Percentiles rank a stretch among this genome's conserved stretches.
Evolutionary conservation across 805 yeast species (phyloP).

Genomic region (Komagataella mondaviorum): DNA sequence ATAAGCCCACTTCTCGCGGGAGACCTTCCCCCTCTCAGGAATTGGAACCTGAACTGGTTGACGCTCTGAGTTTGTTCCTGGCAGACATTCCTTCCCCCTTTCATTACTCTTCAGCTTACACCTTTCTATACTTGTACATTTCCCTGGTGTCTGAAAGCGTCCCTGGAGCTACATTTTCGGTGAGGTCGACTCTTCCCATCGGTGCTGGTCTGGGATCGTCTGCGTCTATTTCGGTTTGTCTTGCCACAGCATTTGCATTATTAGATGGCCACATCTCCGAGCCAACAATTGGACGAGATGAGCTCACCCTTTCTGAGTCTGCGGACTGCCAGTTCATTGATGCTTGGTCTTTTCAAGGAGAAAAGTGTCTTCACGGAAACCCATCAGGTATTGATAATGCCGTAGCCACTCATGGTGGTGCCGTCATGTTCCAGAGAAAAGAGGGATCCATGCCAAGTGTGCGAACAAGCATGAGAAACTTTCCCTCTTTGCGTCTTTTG

Average conservation of each 20-base stretch:
- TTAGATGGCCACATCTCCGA: constrained; percentile 39
- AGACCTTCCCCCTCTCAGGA: constrained; percentile 31
- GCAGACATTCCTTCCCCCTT: constrained; percentile 34
- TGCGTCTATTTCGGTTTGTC: constrained; percentile 78
- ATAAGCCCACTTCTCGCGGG: constrained; percentile 12
- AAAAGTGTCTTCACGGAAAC: constrained; percentile 89
- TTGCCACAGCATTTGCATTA: constrained; percentile 60
- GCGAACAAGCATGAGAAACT: constrained; percentile 54
- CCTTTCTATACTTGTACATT: constrained; percentile 69
- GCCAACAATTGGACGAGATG: constrained; percentile 22
- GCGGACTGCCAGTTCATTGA: constrained; percentile 53
- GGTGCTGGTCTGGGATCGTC: constrained; percentile 97
- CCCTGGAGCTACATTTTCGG: constrained; percentile 43
- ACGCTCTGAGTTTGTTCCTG: constrained; percentile 30
- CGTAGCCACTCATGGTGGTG: constrained; percentile 93
- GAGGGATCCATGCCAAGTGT: constrained; percentile 41
- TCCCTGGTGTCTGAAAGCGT: constrained; percentile 34
- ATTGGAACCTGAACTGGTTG: constrained; percentile 43
- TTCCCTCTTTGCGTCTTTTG: constrained; percentile 63
- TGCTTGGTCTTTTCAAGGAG: constrained; percentile 85
- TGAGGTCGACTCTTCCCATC: constrained; percentile 78
- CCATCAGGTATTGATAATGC: constrained; percentile 97
- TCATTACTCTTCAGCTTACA: constrained; percentile 67
- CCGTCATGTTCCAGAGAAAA: constrained; percentile 74
- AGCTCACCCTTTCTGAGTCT: constrained; percentile 19